Conservation (phyloP, 2,329 filamentous ascomycete species). For the Xylaria digitata region DNA sequence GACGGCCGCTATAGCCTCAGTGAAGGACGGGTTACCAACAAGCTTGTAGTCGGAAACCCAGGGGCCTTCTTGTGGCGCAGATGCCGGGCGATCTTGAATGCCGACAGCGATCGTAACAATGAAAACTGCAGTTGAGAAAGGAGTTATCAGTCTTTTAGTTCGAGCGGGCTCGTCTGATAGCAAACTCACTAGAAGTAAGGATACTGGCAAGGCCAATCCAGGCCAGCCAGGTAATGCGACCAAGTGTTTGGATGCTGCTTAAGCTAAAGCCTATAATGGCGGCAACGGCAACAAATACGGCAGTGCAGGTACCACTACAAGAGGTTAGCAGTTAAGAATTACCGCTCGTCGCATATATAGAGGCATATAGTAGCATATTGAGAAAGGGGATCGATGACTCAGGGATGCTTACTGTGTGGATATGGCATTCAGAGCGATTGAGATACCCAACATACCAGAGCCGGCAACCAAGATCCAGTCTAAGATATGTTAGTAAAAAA, state of each 20-base stretch:
- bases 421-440: conserved; percentile 56
- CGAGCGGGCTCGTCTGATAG: neutral
- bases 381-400: too few relatives aligned
- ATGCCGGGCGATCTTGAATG: conserved; percentile 47
- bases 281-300: conserved; percentile 55
- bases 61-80: conserved; percentile 39
- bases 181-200: conserved; percentile 36
- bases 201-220: conserved; percentile 50
- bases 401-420: conserved; percentile 47
- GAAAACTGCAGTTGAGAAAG: conserved; percentile 38
- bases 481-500: conserved; percentile 4
- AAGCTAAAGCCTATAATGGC: conserved; percentile 41
- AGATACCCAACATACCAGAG: conserved; percentile 57
- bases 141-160: neutral
- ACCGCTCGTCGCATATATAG: too few relatives aligned
- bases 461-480: conserved; percentile 45
- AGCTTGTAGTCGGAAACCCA: conserved; percentile 49
- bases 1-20: conserved; percentile 48
- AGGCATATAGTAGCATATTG: too few relatives aligned
- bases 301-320: conserved; percentile 52
- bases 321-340: too few relatives aligned
- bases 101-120: conserved; percentile 49
- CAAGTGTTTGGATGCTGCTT: conserved; percentile 50
- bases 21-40: conserved; percentile 48
- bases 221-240: conserved; percentile 51